Evolutionary conservation across 495 filamentous ascomycete species (phyloP).

Genomic region (Hypoxylon trugodes): DNA sequence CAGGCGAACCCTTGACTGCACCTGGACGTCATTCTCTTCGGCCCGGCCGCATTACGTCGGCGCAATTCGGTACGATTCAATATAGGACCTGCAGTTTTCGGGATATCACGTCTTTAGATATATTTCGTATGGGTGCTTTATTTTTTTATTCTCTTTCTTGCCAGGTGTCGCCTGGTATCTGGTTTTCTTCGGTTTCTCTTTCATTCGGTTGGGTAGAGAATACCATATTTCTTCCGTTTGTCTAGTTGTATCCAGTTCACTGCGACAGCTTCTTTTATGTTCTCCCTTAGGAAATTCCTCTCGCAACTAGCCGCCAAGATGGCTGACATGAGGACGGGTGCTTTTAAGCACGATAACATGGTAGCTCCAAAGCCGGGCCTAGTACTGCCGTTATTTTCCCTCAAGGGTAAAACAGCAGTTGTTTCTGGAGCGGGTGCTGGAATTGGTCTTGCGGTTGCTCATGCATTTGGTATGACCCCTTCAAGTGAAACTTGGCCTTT

Average conservation of each 20-base stretch:
- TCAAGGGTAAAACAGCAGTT: conserved; percentile 85
- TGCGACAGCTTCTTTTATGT: no score
- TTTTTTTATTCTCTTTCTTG: conserved; percentile 1
- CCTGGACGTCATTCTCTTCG: conserved; percentile 42
- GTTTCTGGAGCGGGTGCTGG: conserved; percentile 83
- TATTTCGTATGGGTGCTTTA: conserved; percentile 15
- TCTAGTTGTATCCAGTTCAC: no score
- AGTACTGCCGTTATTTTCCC: conserved; percentile 81
- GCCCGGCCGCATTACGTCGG: conserved; percentile 32
- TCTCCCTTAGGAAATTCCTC: background rate
- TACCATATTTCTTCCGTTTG: background rate
- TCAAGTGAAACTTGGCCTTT: background rate
- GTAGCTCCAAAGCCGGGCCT: conserved; percentile 65
- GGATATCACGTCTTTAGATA: conserved; percentile 32
- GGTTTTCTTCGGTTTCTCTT: background rate
- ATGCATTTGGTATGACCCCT: conserved; percentile 55
- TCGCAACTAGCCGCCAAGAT: conserved; percentile 35
- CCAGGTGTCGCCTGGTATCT: conserved; percentile 1
- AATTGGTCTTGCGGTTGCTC: conserved; percentile 81
- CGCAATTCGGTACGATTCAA: conserved; percentile 29
- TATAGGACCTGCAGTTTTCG: conserved; percentile 28
- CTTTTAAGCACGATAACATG: conserved; percentile 69
- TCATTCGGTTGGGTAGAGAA: background rate
- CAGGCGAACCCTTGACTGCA: conserved; percentile 25
- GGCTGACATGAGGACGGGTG: conserved; percentile 59